Evolutionary conservation across 345 rosid species (phyloP), one percentile per base, ranked within the genome.

Genomic region (Sisymbrium altissimum): DNA sequence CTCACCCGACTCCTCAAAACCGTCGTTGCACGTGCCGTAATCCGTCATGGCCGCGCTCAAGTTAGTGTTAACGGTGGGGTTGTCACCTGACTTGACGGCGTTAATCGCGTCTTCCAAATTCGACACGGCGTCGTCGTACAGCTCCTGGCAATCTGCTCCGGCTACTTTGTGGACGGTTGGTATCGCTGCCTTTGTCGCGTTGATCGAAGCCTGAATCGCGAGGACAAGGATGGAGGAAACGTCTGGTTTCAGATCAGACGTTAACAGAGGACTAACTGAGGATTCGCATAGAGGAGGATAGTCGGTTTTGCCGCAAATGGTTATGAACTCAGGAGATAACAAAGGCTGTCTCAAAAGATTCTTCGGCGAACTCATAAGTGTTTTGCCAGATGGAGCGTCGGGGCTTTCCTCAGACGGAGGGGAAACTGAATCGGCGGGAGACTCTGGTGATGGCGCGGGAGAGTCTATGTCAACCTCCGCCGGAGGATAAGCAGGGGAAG

Each of bases 21-120:
- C 91, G 9, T 83, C 87, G 40, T 81, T 80, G 38, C 90, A 87
- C 6, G 87, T 76, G 18, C 41, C 10, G 27, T 58, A 78, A 74
- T 82, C 86, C 21, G 85, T 66, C 61, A 83, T 50, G 0, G 84
- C 90, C 0, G 87, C 88, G 23, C 89, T 86, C 12, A 87, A 80
- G 79, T 83, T 78, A 19, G 44, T 74, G 33, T 75, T 80, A 41
- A 83, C 50, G 56, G 87, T 84, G 17, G 66, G 79, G 1, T 48
- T 40, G 74, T 86, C 96, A 60, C 67, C 27, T 9, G 53, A 5
- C 1, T 60, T 64, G 23, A 84, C 67, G 10, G 92, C 84, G 19
- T 73, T 79, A 64, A 48, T 1, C 6, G 89, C 92, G 12, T 65
- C 75, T 52, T 81, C 76, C 36, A 84, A 69, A 73, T 84, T 81